Percentiles rank a stretch among this genome's conserved stretches.
These are phyloP conservation scores for Phyllostachys edulis DNA, from an alignment of 176 grass and related monocot species.

Conservation along the genomic window DNA sequence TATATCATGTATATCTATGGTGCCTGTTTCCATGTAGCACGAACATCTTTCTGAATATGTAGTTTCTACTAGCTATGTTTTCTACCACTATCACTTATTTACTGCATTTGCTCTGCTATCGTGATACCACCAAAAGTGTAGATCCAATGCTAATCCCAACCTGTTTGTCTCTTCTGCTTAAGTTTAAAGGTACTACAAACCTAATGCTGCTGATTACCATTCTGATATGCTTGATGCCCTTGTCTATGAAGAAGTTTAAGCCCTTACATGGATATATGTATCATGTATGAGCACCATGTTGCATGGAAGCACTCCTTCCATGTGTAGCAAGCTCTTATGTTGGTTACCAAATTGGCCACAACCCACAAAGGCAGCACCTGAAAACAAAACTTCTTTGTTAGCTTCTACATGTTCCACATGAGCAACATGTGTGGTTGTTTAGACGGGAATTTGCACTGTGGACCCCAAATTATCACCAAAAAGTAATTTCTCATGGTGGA, in stretches of 20 bases:
- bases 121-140: background rate
- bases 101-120: background rate
- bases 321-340: no score
- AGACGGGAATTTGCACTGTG: no score
- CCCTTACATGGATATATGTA: background rate
- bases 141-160: background rate
- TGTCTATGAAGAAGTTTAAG: background rate
- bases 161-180: background rate
- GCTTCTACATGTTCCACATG: no score
- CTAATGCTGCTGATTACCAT: background rate
- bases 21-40: background rate
- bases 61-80: background rate
- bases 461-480: no score
- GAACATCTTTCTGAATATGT: background rate
- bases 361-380: no score
- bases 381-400: no score
- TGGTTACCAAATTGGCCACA: no score
- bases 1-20: background rate
- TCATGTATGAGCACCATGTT: background rate
- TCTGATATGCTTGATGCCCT: background rate
- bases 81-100: constrained; percentile 4
- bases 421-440: no score
- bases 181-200: background rate
- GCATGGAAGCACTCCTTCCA: background rate
- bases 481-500: background rate